These are phyloP conservation scores for Metschnikowia koreensis DNA, from an alignment of 805 yeast genomes.

Conservation along the genomic window DNA sequence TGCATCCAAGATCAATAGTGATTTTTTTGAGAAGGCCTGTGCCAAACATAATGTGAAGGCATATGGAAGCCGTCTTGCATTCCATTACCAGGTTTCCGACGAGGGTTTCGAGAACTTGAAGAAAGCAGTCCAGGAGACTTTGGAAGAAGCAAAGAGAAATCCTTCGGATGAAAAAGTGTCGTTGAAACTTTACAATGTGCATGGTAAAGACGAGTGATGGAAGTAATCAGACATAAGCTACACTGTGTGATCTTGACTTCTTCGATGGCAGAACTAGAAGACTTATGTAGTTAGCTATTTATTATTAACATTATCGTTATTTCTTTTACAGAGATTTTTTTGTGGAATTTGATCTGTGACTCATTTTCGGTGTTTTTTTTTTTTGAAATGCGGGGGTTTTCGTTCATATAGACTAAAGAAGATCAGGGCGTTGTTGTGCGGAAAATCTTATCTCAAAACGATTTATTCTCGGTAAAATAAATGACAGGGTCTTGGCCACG, in stretches of 20 bases:
- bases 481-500: slow-evolving; percentile 7
- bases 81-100: slow-evolving; percentile 36
- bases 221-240: too few relatives aligned
- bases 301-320: too few relatives aligned
- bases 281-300: too few relatives aligned
- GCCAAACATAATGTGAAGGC: slow-evolving; percentile 20
- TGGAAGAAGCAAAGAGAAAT: slow-evolving; percentile 18
- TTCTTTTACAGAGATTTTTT: neutral
- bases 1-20: slow-evolving; percentile 29
- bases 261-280: too few relatives aligned
- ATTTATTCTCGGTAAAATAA: neutral
- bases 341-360: too few relatives aligned
- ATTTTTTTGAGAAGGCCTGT: slow-evolving; percentile 21
- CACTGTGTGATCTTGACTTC: neutral
- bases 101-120: slow-evolving; percentile 30
- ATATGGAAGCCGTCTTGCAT: slow-evolving; percentile 25
- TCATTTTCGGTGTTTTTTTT: too few relatives aligned
- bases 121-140: slow-evolving; percentile 14
- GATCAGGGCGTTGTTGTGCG: neutral
- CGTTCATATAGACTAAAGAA: too few relatives aligned
- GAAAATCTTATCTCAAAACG: neutral
- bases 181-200: slow-evolving; percentile 12
- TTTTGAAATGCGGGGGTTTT: too few relatives aligned
- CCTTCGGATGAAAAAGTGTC: slow-evolving; percentile 12
- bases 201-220: slow-evolving; percentile 4